phyloP scores from a whole-genome alignment of 169 alveolate species.

The Besnoitia besnoiti region DNA sequence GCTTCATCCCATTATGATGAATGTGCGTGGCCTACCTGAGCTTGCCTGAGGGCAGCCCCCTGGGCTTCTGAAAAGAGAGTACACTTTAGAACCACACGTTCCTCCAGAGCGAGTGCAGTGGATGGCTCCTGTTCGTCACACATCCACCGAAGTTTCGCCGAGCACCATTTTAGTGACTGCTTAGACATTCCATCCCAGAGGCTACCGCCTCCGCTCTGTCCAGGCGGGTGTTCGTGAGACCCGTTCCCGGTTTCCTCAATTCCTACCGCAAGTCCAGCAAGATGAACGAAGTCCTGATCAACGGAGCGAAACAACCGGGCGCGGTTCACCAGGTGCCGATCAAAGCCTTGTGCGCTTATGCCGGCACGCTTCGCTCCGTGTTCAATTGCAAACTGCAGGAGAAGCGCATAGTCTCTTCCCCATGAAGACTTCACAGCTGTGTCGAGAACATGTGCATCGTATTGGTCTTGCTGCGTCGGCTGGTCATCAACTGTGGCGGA shows the following conservation, averaged over 20 bases:
- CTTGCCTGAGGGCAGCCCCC: background rate
- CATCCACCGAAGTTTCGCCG: conserved; percentile 26
- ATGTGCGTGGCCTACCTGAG: too few species aligned
- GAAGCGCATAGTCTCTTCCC: background rate
- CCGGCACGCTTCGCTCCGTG: background rate
- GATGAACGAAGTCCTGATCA: background rate
- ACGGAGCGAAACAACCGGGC: background rate
- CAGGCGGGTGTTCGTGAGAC: background rate
- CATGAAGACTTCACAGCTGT: background rate
- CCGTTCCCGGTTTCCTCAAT: background rate
- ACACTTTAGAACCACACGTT: background rate
- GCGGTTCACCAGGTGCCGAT: background rate
- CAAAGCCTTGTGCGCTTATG: background rate
- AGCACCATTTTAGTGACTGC: background rate
- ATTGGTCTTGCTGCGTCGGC: background rate
- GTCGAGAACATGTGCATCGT: background rate
- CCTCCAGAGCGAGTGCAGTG: background rate
- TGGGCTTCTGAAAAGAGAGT: background rate
- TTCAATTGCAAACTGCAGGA: background rate
- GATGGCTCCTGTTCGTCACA: conserved; percentile 17
- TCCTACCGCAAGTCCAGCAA: conserved; percentile 25
- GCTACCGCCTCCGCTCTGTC: background rate
- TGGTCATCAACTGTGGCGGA: background rate
- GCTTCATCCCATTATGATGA: too few species aligned
- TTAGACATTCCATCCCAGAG: background rate